A percentile compares a stretch with the other conserved stretches of the same genome.
Evolutionary conservation across 2,329 filamentous ascomycete genomes (phyloP).

Genomic region (Rosellinia necatrix): DNA sequence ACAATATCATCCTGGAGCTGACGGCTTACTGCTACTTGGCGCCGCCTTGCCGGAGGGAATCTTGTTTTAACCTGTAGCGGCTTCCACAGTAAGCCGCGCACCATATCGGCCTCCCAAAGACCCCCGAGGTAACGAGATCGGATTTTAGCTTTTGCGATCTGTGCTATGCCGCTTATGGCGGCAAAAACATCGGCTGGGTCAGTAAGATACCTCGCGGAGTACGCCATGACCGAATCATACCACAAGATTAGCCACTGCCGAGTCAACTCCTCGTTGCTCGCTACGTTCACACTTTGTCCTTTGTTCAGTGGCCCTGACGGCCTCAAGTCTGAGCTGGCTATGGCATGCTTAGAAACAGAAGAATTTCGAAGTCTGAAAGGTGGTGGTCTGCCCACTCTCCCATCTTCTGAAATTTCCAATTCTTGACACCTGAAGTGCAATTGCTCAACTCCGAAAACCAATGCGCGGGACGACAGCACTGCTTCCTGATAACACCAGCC

Average conservation of each 20-base stretch:
- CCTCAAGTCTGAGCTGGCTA: not conserved
- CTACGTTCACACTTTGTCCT: too few species aligned
- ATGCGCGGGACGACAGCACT: conserved; percentile 23
- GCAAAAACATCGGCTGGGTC: conserved; percentile 32
- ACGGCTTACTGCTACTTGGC: too few species aligned
- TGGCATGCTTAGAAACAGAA: not conserved
- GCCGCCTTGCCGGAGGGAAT: too few species aligned
- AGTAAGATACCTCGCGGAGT: conserved; percentile 22
- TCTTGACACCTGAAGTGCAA: conserved; percentile 29
- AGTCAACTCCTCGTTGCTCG: not conserved
- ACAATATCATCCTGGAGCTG: not conserved
- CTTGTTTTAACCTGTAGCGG: too few species aligned
- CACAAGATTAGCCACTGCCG: conserved; percentile 23
- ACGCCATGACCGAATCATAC: conserved; percentile 27
- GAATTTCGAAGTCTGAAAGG: not conserved
- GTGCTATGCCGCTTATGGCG: conserved; percentile 29
- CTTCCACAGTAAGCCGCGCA: conserved; percentile 31
- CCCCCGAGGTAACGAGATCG: conserved; percentile 33
- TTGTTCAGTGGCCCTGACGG: too few species aligned
- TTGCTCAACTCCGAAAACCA: conserved; percentile 27
- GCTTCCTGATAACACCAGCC: conserved; percentile 36
- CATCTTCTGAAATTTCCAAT: conserved; percentile 21
- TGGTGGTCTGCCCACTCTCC: not conserved
- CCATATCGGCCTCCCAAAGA: conserved; percentile 33
- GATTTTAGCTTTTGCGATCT: conserved; percentile 21